Evolutionary conservation across 176 grass and related monocot genomes (phyloP), one percentile per base, ranked within the genome.

Genomic region (Lolium rigidum): DNA sequence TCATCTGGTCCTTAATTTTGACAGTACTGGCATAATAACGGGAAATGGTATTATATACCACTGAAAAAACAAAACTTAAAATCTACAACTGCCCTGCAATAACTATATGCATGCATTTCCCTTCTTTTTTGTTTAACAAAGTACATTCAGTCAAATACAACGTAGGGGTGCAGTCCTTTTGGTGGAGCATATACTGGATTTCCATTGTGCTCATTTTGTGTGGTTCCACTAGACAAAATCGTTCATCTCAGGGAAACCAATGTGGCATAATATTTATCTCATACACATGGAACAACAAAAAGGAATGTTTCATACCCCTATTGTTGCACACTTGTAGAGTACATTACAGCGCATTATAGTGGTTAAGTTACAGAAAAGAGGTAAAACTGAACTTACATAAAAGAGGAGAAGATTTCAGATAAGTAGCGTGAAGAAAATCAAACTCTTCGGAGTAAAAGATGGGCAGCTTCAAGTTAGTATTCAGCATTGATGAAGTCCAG

Each of bases 161-260:
- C 41, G 8, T 43, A 43, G 2, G 41, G 7, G 41, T 43, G 20
- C 26, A 17, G 10, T 63, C 57, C 15, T 49, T 28, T 20, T 44
- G 37, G 11, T 74, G 17, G 14, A 60, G 14, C 28, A 50, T 7
- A 20, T 47, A 26, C 16, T 3, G 55, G 21, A 72, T 71, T 22
- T 82, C 13, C 35, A 46, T 26, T 72, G 22, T 59, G 81, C 81
- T 60, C 54, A 47, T 73, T 46, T 83, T 28, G 46, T 47, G 21
- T 75, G 15, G 10, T 13, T 28, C 4, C 14, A 64, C 10, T 10
- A 17, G 51, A 49, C 48, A 54, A 12, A 44, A 61, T 79, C 12
- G 13, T 58, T 22, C 77, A 59, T 79, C 3, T 6, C 9, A 15
- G 3, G 35, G 35, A 54, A 76, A 74, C 22, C 47, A 54, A 28